phyloP scores from a whole-genome alignment of 1,284 basidiomycete genomes.

The Ceratobasidium sp. region DNA sequence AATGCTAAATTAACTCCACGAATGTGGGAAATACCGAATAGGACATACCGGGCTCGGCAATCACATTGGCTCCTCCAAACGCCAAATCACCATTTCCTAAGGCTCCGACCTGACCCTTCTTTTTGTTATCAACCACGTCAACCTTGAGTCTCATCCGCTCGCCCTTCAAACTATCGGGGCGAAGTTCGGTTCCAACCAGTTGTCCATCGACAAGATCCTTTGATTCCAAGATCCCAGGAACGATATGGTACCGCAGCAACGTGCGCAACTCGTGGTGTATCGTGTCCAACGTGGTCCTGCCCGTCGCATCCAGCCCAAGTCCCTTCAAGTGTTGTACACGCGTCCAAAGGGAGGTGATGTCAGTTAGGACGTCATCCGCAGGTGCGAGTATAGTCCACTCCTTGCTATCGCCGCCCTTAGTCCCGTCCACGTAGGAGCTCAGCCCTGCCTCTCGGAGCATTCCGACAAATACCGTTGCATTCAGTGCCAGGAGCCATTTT shows the following conservation, averaged over 20 bases:
- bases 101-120: constrained; percentile 58
- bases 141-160: constrained; percentile 81
- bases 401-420: constrained; percentile 63
- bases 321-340: constrained; percentile 10
- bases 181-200: constrained; percentile 83
- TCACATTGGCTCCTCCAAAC: constrained; percentile 87
- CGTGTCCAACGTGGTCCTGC: constrained; percentile 59
- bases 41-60: constrained; percentile 79
- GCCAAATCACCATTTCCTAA: constrained; percentile 70
- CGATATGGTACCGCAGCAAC: constrained; percentile 86
- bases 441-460: constrained; percentile 87
- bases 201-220: constrained; percentile 79
- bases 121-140: constrained; percentile 66
- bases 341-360: constrained; percentile 15
- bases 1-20: constrained; percentile 2
- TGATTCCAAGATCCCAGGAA: constrained; percentile 80
- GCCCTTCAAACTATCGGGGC: constrained; percentile 74
- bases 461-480: constrained; percentile 92
- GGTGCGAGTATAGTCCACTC: constrained; percentile 89
- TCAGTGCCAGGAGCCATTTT: constrained; percentile 90
- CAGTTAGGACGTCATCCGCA: constrained; percentile 82
- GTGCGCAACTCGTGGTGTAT: constrained; percentile 74
- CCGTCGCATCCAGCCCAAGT: constrained; percentile 54
- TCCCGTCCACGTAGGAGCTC: constrained; percentile 81
- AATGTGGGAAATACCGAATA: constrained; percentile 18